A percentile compares a stretch with the other conserved stretches of the same genome.
Evolutionary conservation across 1,284 basidiomycete genomes (phyloP).

Genomic region (Agaricales sp.): DNA sequence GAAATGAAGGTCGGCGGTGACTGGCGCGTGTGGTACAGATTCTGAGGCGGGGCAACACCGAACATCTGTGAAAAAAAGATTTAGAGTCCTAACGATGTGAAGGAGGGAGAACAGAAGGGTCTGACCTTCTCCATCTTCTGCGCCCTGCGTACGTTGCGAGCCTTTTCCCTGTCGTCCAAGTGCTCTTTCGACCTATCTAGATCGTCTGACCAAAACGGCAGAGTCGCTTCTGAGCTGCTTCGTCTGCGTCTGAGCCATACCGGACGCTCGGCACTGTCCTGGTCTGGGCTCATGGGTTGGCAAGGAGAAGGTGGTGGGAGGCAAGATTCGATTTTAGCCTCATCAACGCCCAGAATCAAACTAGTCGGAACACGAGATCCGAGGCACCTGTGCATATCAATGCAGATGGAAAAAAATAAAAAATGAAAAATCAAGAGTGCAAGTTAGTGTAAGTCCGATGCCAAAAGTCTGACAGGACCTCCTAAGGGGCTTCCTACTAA

Average conservation of each 20-base stretch:
- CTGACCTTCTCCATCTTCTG: slow-evolving; percentile 77
- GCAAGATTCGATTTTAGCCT: slow-evolving; percentile 20
- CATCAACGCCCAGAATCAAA: slow-evolving; percentile 46
- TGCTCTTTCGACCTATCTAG: slow-evolving; percentile 58
- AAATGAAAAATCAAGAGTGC: too few species aligned
- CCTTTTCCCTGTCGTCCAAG: slow-evolving; percentile 59
- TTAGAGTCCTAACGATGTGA: slow-evolving; percentile 3
- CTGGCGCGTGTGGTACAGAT: slow-evolving; percentile 54
- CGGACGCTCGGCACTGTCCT: slow-evolving; percentile 14
- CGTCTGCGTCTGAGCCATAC: slow-evolving; percentile 38
- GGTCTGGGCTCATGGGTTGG: slow-evolving; percentile 5
- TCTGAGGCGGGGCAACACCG: slow-evolving; percentile 67
- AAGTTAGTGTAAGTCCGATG: too few species aligned
- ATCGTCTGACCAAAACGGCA: slow-evolving; percentile 38
- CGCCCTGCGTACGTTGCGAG: slow-evolving; percentile 65
- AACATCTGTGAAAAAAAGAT: slow-evolving; percentile 44
- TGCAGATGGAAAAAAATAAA: neutral
- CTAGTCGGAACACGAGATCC: slow-evolving; percentile 65
- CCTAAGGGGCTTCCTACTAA: too few species aligned
- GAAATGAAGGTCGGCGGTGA: slow-evolving; percentile 17
- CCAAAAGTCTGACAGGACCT: neutral
- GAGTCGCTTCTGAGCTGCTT: slow-evolving; percentile 43
- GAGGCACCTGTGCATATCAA: slow-evolving; percentile 40
- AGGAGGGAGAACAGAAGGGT: slow-evolving; percentile 6
- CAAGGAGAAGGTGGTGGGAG: slow-evolving; percentile 25